Percentiles rank a stretch among this genome's conserved stretches.
These are phyloP conservation scores for Globisporangium iwayamae DNA, from an alignment of 352 stramenopile genomes.

Conservation along the genomic window DNA sequence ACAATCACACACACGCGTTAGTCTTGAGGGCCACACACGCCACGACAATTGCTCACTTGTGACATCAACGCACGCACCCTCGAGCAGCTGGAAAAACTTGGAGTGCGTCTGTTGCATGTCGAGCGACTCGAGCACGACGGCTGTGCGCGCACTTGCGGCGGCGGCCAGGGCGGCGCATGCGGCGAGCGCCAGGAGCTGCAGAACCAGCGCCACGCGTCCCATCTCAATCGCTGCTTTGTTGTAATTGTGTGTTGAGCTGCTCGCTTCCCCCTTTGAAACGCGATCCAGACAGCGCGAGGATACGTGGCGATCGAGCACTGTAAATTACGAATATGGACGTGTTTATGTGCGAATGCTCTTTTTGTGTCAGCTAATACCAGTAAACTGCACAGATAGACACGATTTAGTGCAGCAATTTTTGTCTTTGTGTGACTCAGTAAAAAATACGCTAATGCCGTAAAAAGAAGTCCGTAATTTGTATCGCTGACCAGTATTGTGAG, in stretches of 20 bases:
- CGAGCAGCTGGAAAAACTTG: slow-evolving; percentile 71
- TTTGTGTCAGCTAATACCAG: not conserved
- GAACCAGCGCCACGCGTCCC: slow-evolving; percentile 14
- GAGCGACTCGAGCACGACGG: slow-evolving; percentile 60
- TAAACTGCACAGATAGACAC: not conserved
- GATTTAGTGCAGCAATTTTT: not conserved
- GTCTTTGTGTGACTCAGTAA: too few species aligned
- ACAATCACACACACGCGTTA: not conserved
- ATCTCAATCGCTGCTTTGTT: slow-evolving; percentile 2
- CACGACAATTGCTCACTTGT: not conserved
- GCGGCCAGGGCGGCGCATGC: slow-evolving; percentile 10
- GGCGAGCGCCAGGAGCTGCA: slow-evolving; percentile 11
- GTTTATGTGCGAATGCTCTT: not conserved
- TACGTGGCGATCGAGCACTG: slow-evolving; percentile 5
- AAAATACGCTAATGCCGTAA: too few species aligned
- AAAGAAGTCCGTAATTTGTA: too few species aligned
- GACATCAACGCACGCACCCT: slow-evolving; percentile 33
- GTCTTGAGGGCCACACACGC: not conserved
- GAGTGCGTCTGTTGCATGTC: slow-evolving; percentile 63
- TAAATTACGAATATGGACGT: not conserved
- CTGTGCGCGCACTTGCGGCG: slow-evolving; percentile 45
- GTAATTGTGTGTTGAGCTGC: not conserved
- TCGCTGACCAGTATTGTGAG: too few species aligned
- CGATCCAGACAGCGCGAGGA: slow-evolving; percentile 11
- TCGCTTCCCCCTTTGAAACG: slow-evolving; percentile 2